These are phyloP conservation scores for Cyamopsis tetragonoloba DNA, from an alignment of 306 rosid genomes.

Conservation along the genomic window DNA sequence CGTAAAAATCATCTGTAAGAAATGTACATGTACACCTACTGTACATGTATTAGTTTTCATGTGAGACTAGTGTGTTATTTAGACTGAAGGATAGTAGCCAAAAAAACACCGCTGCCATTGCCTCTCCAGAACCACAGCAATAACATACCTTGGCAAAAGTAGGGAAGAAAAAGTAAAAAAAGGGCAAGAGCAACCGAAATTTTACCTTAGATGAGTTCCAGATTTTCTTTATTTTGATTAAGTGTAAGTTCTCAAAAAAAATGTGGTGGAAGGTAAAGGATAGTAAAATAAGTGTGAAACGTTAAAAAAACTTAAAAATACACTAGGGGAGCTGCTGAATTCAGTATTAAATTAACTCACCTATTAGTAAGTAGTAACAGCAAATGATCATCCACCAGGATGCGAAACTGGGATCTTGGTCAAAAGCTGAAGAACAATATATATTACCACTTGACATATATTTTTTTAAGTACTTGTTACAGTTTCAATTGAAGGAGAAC, in stretches of 20 bases:
- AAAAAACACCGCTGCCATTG: neutral
- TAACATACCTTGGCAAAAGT: neutral
- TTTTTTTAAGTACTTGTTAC: slow-evolving; percentile 42
- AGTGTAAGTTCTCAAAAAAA: slow-evolving; percentile 22
- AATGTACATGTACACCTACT: no score
- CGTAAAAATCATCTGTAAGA: no score
- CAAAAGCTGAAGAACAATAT: slow-evolving; percentile 27
- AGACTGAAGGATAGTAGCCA: neutral
- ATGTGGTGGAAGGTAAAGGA: slow-evolving; percentile 21
- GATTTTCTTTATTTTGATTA: slow-evolving; percentile 32
- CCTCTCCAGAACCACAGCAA: neutral
- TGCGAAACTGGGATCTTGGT: slow-evolving; percentile 27
- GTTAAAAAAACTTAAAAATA: slow-evolving; percentile 26
- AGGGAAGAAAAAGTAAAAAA: no score
- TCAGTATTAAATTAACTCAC: slow-evolving; percentile 30
- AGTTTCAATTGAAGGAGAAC: slow-evolving; percentile 34
- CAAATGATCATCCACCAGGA: slow-evolving; percentile 29
- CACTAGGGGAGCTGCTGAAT: slow-evolving; percentile 31
- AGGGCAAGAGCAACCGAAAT: neutral
- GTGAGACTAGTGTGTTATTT: no score
- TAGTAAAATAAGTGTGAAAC: slow-evolving; percentile 24
- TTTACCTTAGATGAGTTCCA: slow-evolving; percentile 3
- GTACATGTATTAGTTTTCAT: no score
- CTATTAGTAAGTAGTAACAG: slow-evolving; percentile 29
- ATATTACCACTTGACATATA: slow-evolving; percentile 31